Evolutionary conservation across 345 rosid species (phyloP).

Genomic region (Eucalyptus pauciflora): DNA sequence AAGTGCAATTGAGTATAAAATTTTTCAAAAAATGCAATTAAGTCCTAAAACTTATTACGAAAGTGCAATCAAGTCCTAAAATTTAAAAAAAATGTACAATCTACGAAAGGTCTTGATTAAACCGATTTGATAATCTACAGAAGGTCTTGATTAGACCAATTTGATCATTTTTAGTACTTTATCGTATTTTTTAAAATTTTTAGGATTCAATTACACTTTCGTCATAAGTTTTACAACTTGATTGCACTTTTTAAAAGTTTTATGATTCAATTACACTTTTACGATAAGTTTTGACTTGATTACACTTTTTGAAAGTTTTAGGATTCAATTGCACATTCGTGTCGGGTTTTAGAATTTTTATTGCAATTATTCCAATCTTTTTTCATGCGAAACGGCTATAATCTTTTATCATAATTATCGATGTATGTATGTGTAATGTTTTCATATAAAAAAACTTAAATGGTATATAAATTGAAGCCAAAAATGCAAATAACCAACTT

Average conservation of each 20-base stretch:
- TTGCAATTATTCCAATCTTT: neutral
- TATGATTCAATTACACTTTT: too few relatives aligned
- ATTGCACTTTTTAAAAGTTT: too few relatives aligned
- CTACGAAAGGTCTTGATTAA: too few relatives aligned
- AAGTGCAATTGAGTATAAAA: neutral
- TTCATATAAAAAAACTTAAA: neutral
- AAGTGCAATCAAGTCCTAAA: too few relatives aligned
- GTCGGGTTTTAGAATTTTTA: too few relatives aligned
- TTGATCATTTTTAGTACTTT: too few relatives aligned
- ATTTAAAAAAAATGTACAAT: rapidly evolving
- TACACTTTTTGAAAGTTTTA: rapidly evolving
- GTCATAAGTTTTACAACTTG: rapidly evolving
- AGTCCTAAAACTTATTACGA: too few relatives aligned
- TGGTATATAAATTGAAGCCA: neutral
- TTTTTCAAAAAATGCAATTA: too few relatives aligned
- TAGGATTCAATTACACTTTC: too few relatives aligned
- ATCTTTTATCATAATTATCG: neutral
- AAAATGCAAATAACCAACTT: neutral
- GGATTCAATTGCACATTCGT: rapidly evolving
- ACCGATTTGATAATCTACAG: neutral
- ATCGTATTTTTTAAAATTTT: too few relatives aligned
- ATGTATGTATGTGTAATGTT: neutral
- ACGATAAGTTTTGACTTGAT: too few relatives aligned
- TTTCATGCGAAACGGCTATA: neutral
- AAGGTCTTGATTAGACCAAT: neutral